These are phyloP conservation scores for Cavenderia fasciculata DNA, from an alignment of 78 protist species.

Conservation along the genomic window DNA sequence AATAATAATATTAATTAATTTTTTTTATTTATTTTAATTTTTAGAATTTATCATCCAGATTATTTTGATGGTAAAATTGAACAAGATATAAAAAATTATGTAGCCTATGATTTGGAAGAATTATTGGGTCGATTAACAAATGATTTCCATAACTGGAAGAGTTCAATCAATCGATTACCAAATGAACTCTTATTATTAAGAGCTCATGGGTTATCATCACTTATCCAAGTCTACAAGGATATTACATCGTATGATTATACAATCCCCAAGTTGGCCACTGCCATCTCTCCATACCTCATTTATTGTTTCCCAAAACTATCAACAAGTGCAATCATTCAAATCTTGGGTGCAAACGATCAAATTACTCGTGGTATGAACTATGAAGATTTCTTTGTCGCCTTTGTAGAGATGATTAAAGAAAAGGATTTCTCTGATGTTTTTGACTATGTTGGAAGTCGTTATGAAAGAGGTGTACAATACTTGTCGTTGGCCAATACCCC, in stretches of 20 bases:
- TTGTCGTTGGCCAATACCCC: too few species aligned
- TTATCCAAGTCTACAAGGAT: not conserved
- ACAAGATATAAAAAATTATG: not conserved
- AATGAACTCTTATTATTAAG: not conserved
- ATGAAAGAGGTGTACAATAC: too few species aligned
- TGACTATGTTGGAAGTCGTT: not conserved
- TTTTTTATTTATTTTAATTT: too few species aligned
- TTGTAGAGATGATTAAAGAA: not conserved
- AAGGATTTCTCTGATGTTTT: not conserved
- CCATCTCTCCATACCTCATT: not conserved
- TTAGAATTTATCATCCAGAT: too few species aligned
- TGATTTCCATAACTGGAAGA: constrained; percentile 17
- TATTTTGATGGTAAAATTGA: too few species aligned
- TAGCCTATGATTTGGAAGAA: not conserved
- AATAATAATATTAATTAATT: too few species aligned
- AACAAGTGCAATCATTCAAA: not conserved
- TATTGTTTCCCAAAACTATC: not conserved
- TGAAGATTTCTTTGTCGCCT: not conserved
- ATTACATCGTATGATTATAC: too few species aligned
- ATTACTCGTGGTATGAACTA: not conserved
- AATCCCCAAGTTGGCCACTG: too few species aligned
- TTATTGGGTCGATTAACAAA: too few species aligned
- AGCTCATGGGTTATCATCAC: constrained; percentile 25
- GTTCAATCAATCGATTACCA: constrained; percentile 16
- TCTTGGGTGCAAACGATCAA: not conserved